Evolutionary conservation across 345 rosid genomes (phyloP).

Genomic region (Lepidium africanum): DNA sequence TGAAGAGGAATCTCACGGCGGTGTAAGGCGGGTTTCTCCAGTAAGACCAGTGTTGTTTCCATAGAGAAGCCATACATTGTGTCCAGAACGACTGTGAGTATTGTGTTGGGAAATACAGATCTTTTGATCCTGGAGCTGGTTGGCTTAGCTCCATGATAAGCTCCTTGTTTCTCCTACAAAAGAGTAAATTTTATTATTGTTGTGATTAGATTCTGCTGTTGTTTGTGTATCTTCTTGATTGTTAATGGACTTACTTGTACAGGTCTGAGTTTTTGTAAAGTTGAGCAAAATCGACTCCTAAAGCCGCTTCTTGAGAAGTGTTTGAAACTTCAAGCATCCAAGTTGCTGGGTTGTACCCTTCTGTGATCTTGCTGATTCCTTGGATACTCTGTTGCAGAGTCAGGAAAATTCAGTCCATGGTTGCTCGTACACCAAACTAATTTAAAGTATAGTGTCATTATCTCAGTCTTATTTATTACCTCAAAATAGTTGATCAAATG

Average conservation of each 20-base stretch:
- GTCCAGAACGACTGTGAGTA: slow-evolving; percentile 48
- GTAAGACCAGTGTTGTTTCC: slow-evolving; percentile 70
- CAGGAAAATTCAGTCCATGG: not conserved
- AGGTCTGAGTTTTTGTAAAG: slow-evolving; percentile 53
- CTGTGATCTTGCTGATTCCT: slow-evolving; percentile 54
- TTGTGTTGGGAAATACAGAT: slow-evolving; percentile 44
- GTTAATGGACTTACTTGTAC: slow-evolving; percentile 34
- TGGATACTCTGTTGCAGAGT: slow-evolving; percentile 35
- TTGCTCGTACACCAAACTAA: not conserved
- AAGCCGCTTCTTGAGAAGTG: slow-evolving; percentile 48
- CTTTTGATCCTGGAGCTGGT: slow-evolving; percentile 52
- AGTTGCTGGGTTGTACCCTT: slow-evolving; percentile 80
- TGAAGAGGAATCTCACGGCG: slow-evolving; percentile 59
- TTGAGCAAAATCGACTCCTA: slow-evolving; percentile 55
- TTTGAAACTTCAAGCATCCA: slow-evolving; percentile 79
- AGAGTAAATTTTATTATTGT: not conserved
- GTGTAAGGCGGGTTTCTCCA: slow-evolving; percentile 77
- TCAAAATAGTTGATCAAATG: slow-evolving; percentile 59
- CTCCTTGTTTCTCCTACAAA: slow-evolving; percentile 60
- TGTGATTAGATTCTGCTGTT: not conserved
- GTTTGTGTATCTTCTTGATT: not conserved
- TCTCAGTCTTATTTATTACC: slow-evolving; percentile 32
- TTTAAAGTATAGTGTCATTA: not conserved
- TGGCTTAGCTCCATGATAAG: slow-evolving; percentile 44
- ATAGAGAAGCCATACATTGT: slow-evolving; percentile 59